Percentiles rank a stretch among this genome's conserved stretches.
phyloP scores from a whole-genome alignment of 768 basidiomycete species.

The Cystofilobasidium bisporidii region DNA sequence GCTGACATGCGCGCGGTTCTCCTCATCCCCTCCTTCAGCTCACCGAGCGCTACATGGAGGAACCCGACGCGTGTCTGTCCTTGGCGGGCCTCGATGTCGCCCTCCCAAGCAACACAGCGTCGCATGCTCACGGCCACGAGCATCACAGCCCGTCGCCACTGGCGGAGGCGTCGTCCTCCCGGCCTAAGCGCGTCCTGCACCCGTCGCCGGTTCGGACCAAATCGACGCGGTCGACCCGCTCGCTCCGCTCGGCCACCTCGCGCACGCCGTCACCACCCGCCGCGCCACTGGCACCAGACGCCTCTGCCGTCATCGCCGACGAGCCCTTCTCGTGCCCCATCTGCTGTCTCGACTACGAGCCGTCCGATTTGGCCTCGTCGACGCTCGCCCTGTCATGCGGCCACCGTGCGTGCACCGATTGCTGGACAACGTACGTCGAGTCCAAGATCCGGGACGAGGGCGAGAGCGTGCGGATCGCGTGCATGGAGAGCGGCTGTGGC shows the following conservation, averaged over 20 bases:
- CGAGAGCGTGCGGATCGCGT: constrained; percentile 45
- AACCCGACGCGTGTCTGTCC: constrained; percentile 58
- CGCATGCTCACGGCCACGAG: background rate
- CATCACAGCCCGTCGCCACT: background rate
- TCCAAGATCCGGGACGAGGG: constrained; percentile 77
- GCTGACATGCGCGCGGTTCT: too few relatives aligned
- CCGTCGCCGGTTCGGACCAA: constrained; percentile 37
- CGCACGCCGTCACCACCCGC: constrained; percentile 3
- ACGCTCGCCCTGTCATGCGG: constrained; percentile 68
- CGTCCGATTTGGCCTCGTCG: constrained; percentile 54
- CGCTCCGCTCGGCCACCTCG: constrained; percentile 10
- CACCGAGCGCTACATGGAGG: constrained; percentile 66
- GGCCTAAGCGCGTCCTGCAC: constrained; percentile 27
- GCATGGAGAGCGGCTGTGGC: constrained; percentile 43
- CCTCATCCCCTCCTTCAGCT: too few relatives aligned
- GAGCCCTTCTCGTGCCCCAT: constrained; percentile 78
- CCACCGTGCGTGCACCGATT: constrained; percentile 71
- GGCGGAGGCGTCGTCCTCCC: background rate
- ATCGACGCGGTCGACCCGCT: constrained; percentile 30
- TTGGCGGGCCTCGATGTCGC: constrained; percentile 57
- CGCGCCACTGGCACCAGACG: constrained; percentile 22
- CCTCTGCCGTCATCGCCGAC: constrained; percentile 31
- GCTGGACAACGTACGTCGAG: constrained; percentile 70
- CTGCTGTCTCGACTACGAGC: constrained; percentile 53
- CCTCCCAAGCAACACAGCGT: constrained; percentile 18